Evolutionary conservation across 805 yeast genomes (phyloP).

Genomic region (Sugiyamaella americana): DNA sequence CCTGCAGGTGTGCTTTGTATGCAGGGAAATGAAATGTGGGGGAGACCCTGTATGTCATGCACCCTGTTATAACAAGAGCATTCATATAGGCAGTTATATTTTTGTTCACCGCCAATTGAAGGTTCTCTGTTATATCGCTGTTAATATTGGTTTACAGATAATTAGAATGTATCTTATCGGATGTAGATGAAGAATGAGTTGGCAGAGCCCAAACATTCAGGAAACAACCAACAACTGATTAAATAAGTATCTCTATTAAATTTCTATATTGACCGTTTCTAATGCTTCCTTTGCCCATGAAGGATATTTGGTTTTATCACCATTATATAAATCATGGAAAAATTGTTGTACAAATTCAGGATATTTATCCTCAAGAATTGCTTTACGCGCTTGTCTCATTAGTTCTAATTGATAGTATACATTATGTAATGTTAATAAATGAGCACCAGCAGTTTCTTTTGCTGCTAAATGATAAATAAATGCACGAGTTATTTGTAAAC

Average conservation of each 20-base stretch:
- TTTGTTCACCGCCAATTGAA: no score
- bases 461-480: constrained; percentile 34
- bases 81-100: no score
- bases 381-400: constrained; percentile 36
- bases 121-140: no score
- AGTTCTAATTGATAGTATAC: constrained; percentile 39
- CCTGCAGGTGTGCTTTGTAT: no score
- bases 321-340: constrained; percentile 32
- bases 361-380: constrained; percentile 35
- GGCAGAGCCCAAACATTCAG: no score
- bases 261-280: constrained; percentile 31
- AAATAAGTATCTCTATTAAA: constrained; percentile 12
- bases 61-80: no score
- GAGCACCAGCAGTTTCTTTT: constrained; percentile 41
- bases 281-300: constrained; percentile 41
- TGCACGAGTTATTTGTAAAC: constrained; percentile 36
- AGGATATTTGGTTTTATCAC: constrained; percentile 32
- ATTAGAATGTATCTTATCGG: background rate
- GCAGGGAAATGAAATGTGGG: no score
- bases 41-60: no score
- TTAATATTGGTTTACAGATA: no score
- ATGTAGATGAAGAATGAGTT: background rate
- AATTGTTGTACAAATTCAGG: constrained; percentile 35
- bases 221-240: background rate
- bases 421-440: constrained; percentile 38